Base-by-base conservation (phyloP, 2,329 filamentous ascomycete species). In the Polytolypa hystricis region DNA sequence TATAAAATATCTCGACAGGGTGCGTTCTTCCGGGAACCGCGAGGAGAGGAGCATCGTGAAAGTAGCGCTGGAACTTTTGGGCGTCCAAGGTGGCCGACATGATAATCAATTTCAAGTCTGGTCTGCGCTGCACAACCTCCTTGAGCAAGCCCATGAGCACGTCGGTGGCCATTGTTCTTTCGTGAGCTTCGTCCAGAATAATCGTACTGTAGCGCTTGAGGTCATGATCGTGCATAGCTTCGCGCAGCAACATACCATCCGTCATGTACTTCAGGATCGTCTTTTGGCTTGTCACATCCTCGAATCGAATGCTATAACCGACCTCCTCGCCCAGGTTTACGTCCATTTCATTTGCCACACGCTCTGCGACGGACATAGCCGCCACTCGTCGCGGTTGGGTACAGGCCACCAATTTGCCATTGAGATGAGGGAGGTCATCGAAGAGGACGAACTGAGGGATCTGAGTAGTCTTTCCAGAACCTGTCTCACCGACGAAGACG, bases 231-330 rank as follows among this genome's bases (percentile, higher is more conserved):
- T 95, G 80, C 79, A 98, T 93, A 39, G 91, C 87, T 64, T 98
- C 91, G 54, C 91, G 73, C 54, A 96, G 71, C 52, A 98, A 77
- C 81, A 98, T 96, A 75, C 93, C 93, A 56, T 98, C 91, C 30
- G 93, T 98, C 91, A 98, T 98, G 70, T 98, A 98, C 69, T 98
- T 98, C 57, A 98, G 75, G 42, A 93, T 76, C 1, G 91, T 98
- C 61, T 84, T 86, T 40, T 78, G 76, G 34, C 82, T 75, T 1
- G 91, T 96, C 66, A 79, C 83, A 60, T 98, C 91, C 63, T 98
- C 93, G 62, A 98, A 98, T 70, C 91, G 85, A 59, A 98, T 96
- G 60, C 84, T 96, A 68, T 96, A 98, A 61, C 91, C 91, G 38
- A 98, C 87, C 64, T 96, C 89, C 48, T 95, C 79, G 41, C 91